These are phyloP conservation scores for Silene coronaria DNA, from an alignment of 179 eudicot species.

Conservation along the genomic window DNA sequence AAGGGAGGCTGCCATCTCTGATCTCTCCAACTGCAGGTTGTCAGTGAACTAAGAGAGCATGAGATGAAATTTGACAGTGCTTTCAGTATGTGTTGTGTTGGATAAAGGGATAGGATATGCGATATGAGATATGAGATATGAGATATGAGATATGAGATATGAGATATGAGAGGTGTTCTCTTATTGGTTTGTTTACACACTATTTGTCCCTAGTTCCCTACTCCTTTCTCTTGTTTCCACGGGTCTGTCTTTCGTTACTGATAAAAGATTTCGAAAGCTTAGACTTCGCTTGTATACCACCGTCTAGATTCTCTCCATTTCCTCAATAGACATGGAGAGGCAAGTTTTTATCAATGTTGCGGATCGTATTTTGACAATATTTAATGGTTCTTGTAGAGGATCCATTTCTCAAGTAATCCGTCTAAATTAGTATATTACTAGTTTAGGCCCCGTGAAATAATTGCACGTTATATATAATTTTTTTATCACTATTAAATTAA, in stretches of 20 bases:
- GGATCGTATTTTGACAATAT: no score
- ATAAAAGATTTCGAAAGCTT: constrained; percentile 14
- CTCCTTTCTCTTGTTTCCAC: constrained; percentile 12
- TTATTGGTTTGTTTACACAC: constrained; percentile 24
- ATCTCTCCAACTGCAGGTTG: no score
- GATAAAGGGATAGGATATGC: constrained; percentile 36
- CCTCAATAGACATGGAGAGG: no score
- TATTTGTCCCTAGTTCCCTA: constrained; percentile 20
- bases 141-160: constrained; percentile 26
- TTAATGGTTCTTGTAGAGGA: no score
- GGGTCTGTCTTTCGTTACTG: constrained; percentile 15
- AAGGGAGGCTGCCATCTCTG: constrained; percentile 81
- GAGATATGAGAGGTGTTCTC: constrained; percentile 23
- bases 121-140: constrained; percentile 26
- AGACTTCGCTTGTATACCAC: not conserved
- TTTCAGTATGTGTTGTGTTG: constrained; percentile 20
- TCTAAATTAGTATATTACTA: no score
- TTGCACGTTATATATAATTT: no score
- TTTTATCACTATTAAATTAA: no score
- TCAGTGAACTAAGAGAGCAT: not conserved
- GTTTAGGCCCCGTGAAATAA: no score
- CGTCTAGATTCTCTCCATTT: no score
- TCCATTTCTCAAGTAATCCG: no score
- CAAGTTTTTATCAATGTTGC: no score
- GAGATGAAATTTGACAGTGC: constrained; percentile 12